Percentiles rank a stretch among this genome's conserved stretches.
Conservation (phyloP, 768 basidiomycete genomes). For the Trametopsis cervina region DNA sequence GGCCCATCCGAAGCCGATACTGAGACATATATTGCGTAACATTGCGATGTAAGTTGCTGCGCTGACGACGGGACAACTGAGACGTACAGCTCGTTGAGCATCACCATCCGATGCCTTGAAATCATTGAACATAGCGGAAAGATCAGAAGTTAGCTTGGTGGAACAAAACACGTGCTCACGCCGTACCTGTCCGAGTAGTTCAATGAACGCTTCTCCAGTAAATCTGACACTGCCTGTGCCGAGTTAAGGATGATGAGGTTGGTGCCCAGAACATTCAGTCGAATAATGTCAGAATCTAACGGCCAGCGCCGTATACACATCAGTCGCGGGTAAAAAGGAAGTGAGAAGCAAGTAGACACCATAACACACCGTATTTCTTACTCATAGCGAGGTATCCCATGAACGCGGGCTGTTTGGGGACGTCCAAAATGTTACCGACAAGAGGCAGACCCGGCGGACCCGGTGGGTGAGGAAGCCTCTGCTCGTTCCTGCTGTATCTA, state of each 20-base stretch:
- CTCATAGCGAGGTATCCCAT: background rate
- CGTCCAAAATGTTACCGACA: background rate
- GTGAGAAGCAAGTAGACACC: background rate
- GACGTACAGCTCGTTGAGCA: background rate
- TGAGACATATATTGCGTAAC: too few species aligned
- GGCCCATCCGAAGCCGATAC: too few species aligned
- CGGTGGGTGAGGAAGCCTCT: background rate
- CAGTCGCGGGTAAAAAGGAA: too few species aligned
- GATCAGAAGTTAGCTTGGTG: too few species aligned
- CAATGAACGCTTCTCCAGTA: constrained; percentile 26
- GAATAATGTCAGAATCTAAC: constrained; percentile 1
- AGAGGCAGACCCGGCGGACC: background rate
- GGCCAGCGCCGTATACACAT: too few species aligned
- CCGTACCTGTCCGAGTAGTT: constrained; percentile 26
- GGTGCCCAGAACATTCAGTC: constrained; percentile 2
- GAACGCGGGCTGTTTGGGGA: background rate
- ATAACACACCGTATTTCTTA: background rate
- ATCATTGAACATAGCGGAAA: too few species aligned
- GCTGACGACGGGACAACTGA: background rate
- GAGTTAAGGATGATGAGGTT: constrained; percentile 28
- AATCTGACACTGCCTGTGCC: constrained; percentile 23
- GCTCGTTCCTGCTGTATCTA: background rate
- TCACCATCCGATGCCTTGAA: too few species aligned
- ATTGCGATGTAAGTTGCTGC: background rate
- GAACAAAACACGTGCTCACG: too few species aligned